phyloP scores from a whole-genome alignment of 192 early-diverging fungal species.

The Gryganskiella cystojenkinii region DNA sequence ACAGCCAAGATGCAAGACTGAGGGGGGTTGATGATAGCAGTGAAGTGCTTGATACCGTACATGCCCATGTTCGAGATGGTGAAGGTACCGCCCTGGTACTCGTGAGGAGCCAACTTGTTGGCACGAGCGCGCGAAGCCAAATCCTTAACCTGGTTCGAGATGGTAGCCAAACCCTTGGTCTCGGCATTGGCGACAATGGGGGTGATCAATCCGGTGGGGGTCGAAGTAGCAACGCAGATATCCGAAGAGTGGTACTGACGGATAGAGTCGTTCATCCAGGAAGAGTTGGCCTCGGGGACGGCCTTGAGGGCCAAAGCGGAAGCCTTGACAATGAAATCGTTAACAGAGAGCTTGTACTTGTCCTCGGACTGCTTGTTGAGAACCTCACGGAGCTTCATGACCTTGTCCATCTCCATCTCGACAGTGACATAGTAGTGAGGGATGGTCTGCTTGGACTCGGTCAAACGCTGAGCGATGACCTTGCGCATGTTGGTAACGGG shows the following conservation, averaged over 20 bases:
- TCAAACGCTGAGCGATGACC: conserved; percentile 80
- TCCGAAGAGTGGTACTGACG: conserved; percentile 94
- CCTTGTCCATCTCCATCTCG: conserved; percentile 91
- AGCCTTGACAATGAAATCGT: conserved; percentile 99
- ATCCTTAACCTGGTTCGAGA: conserved; percentile 88
- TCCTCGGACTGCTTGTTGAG: conserved; percentile 88
- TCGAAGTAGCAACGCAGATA: conserved; percentile 96
- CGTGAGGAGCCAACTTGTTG: conserved; percentile 91
- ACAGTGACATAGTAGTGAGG: conserved; percentile 90
- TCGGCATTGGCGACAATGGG: conserved; percentile 91
- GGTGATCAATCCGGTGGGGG: conserved; percentile 93
- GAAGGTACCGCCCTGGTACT: conserved; percentile 98
- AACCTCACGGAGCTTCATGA: conserved; percentile 85
- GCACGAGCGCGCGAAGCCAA: conserved; percentile 85
- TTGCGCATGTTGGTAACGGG: conserved; percentile 83
- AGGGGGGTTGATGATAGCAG: conserved; percentile 98
- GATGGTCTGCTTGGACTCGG: conserved; percentile 78
- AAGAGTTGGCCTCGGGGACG: conserved; percentile 94
- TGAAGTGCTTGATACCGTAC: conserved; percentile 94
- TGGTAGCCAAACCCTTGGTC: conserved; percentile 84
- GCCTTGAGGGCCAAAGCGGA: conserved; percentile 87
- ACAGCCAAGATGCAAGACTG: conserved; percentile 95
- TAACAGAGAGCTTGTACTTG: conserved; percentile 97
- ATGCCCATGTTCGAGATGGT: conserved; percentile 99
- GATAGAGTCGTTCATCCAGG: conserved; percentile 87